Evolutionary conservation across 345 rosid genomes (phyloP), one percentile per base, ranked within the genome.

Genomic region (Melaleuca alternifolia): DNA sequence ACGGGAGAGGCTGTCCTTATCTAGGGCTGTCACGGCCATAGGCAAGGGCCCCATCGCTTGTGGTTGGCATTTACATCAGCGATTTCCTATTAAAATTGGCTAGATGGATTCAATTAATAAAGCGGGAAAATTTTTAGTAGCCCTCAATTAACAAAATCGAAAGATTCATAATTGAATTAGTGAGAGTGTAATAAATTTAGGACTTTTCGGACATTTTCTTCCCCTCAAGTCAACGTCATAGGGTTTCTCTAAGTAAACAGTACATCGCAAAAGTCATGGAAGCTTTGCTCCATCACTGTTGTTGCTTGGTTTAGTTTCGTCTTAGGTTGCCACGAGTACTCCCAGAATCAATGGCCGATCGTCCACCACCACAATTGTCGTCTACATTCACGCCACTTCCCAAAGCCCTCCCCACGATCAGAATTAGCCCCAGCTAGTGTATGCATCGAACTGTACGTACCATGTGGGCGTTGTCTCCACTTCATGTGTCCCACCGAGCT

Each of bases 391-490:
- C 48, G 79, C 24, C 79, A 71, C 79, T 33, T 71, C 46, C 48
- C 79, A 2, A 33, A 46, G 41, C 41, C 79, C 37, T 71, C 23
- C 77, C 77, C 79, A 33, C 79, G 79, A 65, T 33, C 79, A 37
- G 79, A 65, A 33, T 18, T 33, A 37, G 48, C 79, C 79, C 44
- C 77, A 65, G 33, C 44, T 30, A 7, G 23, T 44, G 44, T 7
- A 65, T 33, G 77, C 77, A 33, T 33, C 51, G 84, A 88, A 85
- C 88, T 86, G 81, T 59, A 86, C 46, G 84, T 85, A 89, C 89
- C 88, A 86, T 85, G 82, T 86, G 87, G 54, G 89, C 89, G 90
- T 59, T 91, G 93, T 91, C 93, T 88, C 95, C 94, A 92, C 93
- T 90, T 90, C 83, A 89, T 46, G 52, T 50, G 79, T 84, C 90